Conservation (phyloP, 805 yeast genomes). For the Wickerhamiella bombiphila region DNA sequence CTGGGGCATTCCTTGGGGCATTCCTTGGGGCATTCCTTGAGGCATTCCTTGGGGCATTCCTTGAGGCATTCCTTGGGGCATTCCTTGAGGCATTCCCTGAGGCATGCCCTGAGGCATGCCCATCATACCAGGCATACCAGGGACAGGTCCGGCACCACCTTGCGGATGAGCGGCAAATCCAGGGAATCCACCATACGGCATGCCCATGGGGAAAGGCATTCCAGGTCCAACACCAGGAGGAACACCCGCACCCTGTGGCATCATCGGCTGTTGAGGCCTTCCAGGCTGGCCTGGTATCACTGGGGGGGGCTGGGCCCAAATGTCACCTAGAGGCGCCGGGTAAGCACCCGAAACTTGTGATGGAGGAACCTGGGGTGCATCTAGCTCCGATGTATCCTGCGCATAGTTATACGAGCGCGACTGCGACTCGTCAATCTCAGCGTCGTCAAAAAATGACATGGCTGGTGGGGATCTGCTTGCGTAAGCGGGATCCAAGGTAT, state of each 20-base stretch:
- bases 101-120: conserved; percentile 8
- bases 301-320: conserved; percentile 15
- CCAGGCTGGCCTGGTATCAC: conserved; percentile 12
- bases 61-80: conserved; percentile 10
- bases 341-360: conserved; percentile 2
- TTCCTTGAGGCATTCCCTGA: conserved; percentile 5
- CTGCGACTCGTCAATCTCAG: conserved; percentile 15
- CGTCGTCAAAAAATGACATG: conserved; percentile 16
- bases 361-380: conserved; percentile 4
- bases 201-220: conserved; percentile 3
- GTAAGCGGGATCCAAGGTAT: too few species aligned
- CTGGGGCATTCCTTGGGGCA: conserved; percentile 1
- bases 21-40: not conserved
- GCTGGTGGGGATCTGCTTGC: too few species aligned
- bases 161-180: not conserved
- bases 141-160: conserved; percentile 2
- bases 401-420: conserved; percentile 14
- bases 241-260: conserved; percentile 3
- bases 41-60: conserved; percentile 14
- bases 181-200: not conserved
- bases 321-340: conserved; percentile 9
- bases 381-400: conserved; percentile 13
- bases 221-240: conserved; percentile 7
- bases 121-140: conserved; percentile 5
- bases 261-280: conserved; percentile 2